phyloP scores from a whole-genome alignment of 2,329 filamentous ascomycete species.

The Aspergillus flavus region DNA sequence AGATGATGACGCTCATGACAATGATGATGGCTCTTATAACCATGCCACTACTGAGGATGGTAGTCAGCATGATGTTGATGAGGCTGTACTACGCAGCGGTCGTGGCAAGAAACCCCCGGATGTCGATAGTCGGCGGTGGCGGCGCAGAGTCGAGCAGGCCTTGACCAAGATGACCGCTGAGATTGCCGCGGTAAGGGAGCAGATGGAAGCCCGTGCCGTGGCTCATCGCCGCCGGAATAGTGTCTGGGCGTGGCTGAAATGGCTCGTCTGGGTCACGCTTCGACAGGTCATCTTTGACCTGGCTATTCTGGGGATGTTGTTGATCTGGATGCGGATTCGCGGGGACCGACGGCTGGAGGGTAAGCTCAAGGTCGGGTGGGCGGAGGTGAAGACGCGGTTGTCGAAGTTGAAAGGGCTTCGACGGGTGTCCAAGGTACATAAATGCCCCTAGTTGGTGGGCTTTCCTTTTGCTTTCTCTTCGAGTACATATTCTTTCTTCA shows the following conservation, averaged over 20 bases:
- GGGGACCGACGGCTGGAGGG: constrained; percentile 47
- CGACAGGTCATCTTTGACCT: constrained; percentile 77
- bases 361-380: constrained; percentile 36
- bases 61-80: constrained; percentile 10
- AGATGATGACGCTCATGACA: constrained; percentile 20
- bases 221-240: constrained; percentile 68
- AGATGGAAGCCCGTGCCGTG: constrained; percentile 76
- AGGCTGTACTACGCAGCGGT: not conserved
- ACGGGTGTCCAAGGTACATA: constrained; percentile 25
- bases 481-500: constrained; percentile 5
- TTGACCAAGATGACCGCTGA: constrained; percentile 90
- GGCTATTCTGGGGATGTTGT: constrained; percentile 49
- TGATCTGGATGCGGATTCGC: constrained; percentile 46
- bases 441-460: constrained; percentile 25
- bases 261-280: constrained; percentile 67
- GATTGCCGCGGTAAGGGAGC: constrained; percentile 87
- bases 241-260: constrained; percentile 69
- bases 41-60: constrained; percentile 6
- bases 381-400: constrained; percentile 37
- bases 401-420: constrained; percentile 29
- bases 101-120: constrained; percentile 11
- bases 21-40: constrained; percentile 7
- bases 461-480: constrained; percentile 11
- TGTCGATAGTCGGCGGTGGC: constrained; percentile 64
- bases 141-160: constrained; percentile 78